Conservation (phyloP, 208 protist genomes). For the Phytomonas francai region DNA sequence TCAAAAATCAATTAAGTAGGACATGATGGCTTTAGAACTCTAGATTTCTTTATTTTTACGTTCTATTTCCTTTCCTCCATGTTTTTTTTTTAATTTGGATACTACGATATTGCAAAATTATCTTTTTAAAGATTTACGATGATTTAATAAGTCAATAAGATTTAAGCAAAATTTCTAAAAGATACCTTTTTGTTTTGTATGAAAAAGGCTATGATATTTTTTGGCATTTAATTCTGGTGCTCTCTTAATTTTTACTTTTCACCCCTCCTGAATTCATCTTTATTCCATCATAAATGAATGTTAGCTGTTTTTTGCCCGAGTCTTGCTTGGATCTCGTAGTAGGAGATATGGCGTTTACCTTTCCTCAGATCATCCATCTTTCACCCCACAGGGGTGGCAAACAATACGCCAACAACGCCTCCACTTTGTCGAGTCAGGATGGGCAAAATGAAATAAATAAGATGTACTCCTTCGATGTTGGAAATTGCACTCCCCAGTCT, state of each 20-base stretch:
- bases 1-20: slow-evolving; percentile 6
- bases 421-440: not conserved
- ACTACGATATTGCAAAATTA: not conserved
- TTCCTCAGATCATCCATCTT: not conserved
- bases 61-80: slow-evolving; percentile 14
- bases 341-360: not conserved
- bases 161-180: not conserved
- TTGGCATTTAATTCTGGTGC: not conserved
- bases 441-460: not conserved
- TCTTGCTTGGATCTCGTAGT: not conserved
- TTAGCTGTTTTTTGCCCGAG: not conserved
- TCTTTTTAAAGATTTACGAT: not conserved
- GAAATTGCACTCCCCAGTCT: not conserved
- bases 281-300: not conserved
- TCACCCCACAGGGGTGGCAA: not conserved
- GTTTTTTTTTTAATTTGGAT: not conserved
- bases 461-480: not conserved
- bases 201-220: not conserved
- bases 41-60: slow-evolving; percentile 1
- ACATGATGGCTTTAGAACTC: not conserved
- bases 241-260: slow-evolving; percentile 2
- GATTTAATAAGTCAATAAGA: not conserved
- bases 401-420: not conserved
- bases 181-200: not conserved
- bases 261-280: not conserved